Conservation (phyloP, 2,329 filamentous ascomycete genomes). For the Colletotrichum lini region DNA sequence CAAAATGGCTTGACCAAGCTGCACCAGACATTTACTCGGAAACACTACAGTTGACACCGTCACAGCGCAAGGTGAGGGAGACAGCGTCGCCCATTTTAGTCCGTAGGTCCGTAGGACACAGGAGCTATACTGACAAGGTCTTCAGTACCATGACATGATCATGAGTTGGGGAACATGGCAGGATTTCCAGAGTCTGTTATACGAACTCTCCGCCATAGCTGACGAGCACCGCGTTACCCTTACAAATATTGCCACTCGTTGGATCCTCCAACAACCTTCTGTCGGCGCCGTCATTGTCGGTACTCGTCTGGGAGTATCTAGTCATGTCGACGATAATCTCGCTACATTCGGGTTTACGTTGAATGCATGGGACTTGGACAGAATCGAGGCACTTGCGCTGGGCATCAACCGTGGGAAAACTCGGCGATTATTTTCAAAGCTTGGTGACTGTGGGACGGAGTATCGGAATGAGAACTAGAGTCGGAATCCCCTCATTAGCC, state of each 20-base stretch:
- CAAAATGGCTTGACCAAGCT: slow-evolving; percentile 13
- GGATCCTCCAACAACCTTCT: slow-evolving; percentile 21
- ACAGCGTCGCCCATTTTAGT: not conserved
- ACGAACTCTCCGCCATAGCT: not conserved
- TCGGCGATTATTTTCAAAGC: not conserved
- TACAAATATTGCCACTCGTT: slow-evolving; percentile 18
- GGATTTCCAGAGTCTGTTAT: slow-evolving; percentile 13
- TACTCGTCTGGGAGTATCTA: slow-evolving; percentile 11
- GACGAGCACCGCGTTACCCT: slow-evolving; percentile 1
- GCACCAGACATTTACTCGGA: slow-evolving; percentile 17
- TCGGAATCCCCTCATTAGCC: not conserved
- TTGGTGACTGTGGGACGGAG: slow-evolving; percentile 4
- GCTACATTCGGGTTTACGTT: slow-evolving; percentile 5
- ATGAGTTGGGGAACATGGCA: slow-evolving; percentile 26
- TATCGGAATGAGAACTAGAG: not conserved
- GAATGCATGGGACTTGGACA: slow-evolving; percentile 19
- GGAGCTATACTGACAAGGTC: not conserved
- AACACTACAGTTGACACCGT: slow-evolving; percentile 10
- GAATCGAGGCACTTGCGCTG: not conserved
- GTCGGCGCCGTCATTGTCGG: slow-evolving; percentile 15
- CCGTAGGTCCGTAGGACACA: not conserved
- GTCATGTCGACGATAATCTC: slow-evolving; percentile 14
- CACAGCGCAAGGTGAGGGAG: slow-evolving; percentile 18
- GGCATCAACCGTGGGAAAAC: not conserved
- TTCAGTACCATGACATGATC: slow-evolving; percentile 21